A percentile compares a stretch with the other conserved stretches of the same genome.
Conservation (phyloP, 148 eudicot species). For the Amaranthus palmeri region DNA sequence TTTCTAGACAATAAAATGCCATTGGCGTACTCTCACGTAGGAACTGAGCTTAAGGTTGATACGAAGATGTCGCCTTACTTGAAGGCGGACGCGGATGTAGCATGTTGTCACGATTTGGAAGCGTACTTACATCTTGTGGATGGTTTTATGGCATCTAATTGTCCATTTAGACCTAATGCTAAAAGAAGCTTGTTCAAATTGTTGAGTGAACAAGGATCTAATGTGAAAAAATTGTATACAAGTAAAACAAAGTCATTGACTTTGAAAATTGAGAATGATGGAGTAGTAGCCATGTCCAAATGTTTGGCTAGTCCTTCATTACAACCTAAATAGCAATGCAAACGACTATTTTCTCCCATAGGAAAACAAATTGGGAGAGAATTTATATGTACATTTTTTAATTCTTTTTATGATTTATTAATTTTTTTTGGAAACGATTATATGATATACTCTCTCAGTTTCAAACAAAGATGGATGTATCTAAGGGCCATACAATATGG, state of each 20-base stretch:
- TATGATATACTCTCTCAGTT: not conserved
- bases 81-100: slow-evolving; percentile 75
- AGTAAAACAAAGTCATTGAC: slow-evolving; percentile 62
- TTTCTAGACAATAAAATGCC: slow-evolving; percentile 53
- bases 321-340: slow-evolving; percentile 20
- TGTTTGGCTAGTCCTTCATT: slow-evolving; percentile 62
- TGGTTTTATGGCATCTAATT: slow-evolving; percentile 54
- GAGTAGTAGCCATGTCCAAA: slow-evolving; percentile 32
- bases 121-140: slow-evolving; percentile 83
- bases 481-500: too few species aligned
- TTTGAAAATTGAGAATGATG: slow-evolving; percentile 42
- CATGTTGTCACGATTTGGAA: slow-evolving; percentile 90
- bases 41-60: slow-evolving; percentile 62
- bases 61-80: slow-evolving; percentile 75
- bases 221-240: slow-evolving; percentile 71
- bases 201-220: slow-evolving; percentile 68
- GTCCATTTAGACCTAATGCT: slow-evolving; percentile 75
- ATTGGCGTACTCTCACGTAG: slow-evolving; percentile 79
- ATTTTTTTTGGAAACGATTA: not conserved
- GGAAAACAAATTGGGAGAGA: not conserved
- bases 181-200: slow-evolving; percentile 64
- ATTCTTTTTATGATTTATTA: not conserved
- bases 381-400: not conserved
- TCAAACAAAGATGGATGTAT: too few species aligned
- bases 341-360: not conserved